Conservation (phyloP, 176 grass and related monocot genomes). For the Musa schizocarpa region DNA sequence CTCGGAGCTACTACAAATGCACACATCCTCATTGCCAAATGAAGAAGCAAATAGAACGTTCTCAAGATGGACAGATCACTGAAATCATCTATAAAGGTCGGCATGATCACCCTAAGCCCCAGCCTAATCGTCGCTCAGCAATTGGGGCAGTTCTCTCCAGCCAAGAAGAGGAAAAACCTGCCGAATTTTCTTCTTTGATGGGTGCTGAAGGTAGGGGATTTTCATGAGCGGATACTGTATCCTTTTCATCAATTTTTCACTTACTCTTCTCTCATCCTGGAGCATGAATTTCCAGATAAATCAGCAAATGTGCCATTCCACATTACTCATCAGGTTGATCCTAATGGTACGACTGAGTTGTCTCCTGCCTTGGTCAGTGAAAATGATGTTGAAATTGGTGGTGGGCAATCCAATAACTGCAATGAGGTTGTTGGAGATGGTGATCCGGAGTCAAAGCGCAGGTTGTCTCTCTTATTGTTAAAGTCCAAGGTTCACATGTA, state of each 20-base stretch:
- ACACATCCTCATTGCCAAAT: constrained; percentile 94
- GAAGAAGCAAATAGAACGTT: constrained; percentile 91
- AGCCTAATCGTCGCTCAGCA: constrained; percentile 59
- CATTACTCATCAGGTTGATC: constrained; percentile 41
- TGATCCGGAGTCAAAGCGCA: constrained; percentile 91
- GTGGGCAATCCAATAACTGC: constrained; percentile 55
- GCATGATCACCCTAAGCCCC: constrained; percentile 89
- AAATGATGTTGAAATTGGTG: constrained; percentile 63
- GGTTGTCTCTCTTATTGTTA: constrained; percentile 27
- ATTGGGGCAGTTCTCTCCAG: constrained; percentile 41
- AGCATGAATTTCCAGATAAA: constrained; percentile 52
- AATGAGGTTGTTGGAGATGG: constrained; percentile 65
- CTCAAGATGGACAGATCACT: constrained; percentile 77
- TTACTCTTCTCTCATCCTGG: constrained; percentile 2
- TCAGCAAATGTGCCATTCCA: constrained; percentile 30
- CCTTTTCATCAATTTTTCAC: not conserved
- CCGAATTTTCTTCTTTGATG: constrained; percentile 26
- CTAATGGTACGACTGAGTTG: constrained; percentile 39
- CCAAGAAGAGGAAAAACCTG: constrained; percentile 65
- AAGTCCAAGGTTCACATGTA: not conserved
- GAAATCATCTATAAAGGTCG: constrained; percentile 85
- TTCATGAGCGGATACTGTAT: not conserved
- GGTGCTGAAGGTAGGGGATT: constrained; percentile 51
- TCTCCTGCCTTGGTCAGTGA: constrained; percentile 49
- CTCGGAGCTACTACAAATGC: constrained; percentile 99